Conservation (phyloP, 1,284 basidiomycete genomes). For the Ganoderma lingzhi region DNA sequence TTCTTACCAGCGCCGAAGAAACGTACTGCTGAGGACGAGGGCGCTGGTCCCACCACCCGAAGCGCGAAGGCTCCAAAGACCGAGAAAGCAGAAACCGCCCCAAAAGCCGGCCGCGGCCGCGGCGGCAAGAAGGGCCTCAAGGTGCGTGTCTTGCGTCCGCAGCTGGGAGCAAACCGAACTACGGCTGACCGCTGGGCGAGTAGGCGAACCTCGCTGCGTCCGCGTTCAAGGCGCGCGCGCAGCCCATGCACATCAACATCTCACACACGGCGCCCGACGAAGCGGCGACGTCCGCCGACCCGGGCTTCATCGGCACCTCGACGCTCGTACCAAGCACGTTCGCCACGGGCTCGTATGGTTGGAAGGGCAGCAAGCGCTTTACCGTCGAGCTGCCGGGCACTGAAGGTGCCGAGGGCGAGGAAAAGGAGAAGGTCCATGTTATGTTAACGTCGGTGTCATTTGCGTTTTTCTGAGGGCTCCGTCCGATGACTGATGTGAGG, state of each 20-base stretch:
- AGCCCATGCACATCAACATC: slow-evolving; percentile 72
- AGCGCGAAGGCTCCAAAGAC: slow-evolving; percentile 60
- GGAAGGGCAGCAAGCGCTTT: slow-evolving; percentile 79
- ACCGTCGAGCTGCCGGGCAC: slow-evolving; percentile 66
- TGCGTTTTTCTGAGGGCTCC: not conserved
- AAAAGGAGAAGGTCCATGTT: slow-evolving; percentile 75
- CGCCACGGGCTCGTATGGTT: slow-evolving; percentile 79
- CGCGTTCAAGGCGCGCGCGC: slow-evolving; percentile 68
- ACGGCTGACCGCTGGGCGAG: not conserved
- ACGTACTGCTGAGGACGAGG: slow-evolving; percentile 53
- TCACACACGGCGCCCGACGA: slow-evolving; percentile 71
- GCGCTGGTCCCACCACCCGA: slow-evolving; percentile 48
- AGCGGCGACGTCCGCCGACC: slow-evolving; percentile 53
- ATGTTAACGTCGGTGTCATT: slow-evolving; percentile 69
- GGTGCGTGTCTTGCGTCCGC: slow-evolving; percentile 31
- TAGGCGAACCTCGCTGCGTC: slow-evolving; percentile 57
- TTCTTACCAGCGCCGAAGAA: slow-evolving; percentile 50
- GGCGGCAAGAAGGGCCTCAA: slow-evolving; percentile 51
- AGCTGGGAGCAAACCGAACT: slow-evolving; percentile 1
- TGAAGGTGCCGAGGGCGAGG: slow-evolving; percentile 51
- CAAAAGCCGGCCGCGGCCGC: slow-evolving; percentile 35
- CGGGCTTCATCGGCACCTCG: slow-evolving; percentile 67
- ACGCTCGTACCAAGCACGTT: slow-evolving; percentile 67
- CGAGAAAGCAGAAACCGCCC: slow-evolving; percentile 51
- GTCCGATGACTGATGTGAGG: slow-evolving; percentile 10